A percentile compares a stretch with the other conserved stretches of the same genome.
Evolutionary conservation across 2,329 filamentous ascomycete species (phyloP).

Genomic region (Sporothrix schenckii): DNA sequence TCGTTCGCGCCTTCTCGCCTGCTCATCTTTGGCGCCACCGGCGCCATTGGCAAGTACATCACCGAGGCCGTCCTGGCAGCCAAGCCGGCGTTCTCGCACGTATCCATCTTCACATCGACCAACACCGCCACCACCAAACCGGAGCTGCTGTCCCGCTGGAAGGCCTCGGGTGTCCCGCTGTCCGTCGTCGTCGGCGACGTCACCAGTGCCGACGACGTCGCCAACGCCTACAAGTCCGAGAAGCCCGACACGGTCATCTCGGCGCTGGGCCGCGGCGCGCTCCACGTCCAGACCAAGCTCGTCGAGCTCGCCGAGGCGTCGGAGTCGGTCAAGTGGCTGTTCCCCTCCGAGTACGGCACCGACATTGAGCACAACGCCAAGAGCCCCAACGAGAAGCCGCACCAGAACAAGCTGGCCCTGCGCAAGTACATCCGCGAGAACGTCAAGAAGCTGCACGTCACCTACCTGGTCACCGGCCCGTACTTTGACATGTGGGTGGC

Average conservation of each 20-base stretch:
- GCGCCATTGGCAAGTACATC: slow-evolving; percentile 45
- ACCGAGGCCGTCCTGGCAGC: slow-evolving; percentile 43
- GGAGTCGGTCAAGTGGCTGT: slow-evolving; percentile 62
- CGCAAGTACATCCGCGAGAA: slow-evolving; percentile 60
- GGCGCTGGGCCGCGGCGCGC: slow-evolving; percentile 64
- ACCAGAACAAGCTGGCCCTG: slow-evolving; percentile 72
- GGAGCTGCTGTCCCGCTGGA: slow-evolving; percentile 48
- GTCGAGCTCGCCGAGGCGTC: slow-evolving; percentile 61
- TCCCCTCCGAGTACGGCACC: slow-evolving; percentile 69
- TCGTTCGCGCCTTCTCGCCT: slow-evolving; percentile 33
- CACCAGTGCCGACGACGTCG: slow-evolving; percentile 54
- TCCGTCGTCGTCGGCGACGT: slow-evolving; percentile 61
- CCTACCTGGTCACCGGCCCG: slow-evolving; percentile 71
- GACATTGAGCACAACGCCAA: slow-evolving; percentile 64
- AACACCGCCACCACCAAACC: slow-evolving; percentile 55
- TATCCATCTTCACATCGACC: slow-evolving; percentile 49
- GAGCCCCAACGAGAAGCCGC: slow-evolving; percentile 64
- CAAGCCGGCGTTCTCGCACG: slow-evolving; percentile 40
- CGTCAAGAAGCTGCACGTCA: slow-evolving; percentile 60
- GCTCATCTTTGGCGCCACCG: slow-evolving; percentile 45
- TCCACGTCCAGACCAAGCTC: slow-evolving; percentile 64
- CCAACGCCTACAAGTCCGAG: slow-evolving; percentile 58
- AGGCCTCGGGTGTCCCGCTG: slow-evolving; percentile 52
- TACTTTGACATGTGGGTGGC: slow-evolving; percentile 66
- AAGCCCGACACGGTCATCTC: slow-evolving; percentile 67